Conservation (phyloP, 768 basidiomycete genomes). For the Tylopilus balloui region DNA sequence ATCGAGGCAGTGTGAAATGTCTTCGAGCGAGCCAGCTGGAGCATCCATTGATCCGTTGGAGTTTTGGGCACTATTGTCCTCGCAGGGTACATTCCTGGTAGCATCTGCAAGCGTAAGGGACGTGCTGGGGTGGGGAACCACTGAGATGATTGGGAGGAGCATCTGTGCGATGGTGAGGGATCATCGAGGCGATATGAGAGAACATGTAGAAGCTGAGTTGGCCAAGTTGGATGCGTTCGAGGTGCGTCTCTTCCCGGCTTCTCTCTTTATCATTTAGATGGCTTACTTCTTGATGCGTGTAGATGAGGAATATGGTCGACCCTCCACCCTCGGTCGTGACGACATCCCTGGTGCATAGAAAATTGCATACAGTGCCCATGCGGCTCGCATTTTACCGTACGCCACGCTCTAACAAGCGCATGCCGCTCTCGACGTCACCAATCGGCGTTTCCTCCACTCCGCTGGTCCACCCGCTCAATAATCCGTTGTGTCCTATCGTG, state of each 20-base stretch:
- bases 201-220: conserved; percentile 27
- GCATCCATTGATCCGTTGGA: conserved; percentile 24
- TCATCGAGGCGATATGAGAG: conserved; percentile 12
- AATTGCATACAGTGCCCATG: conserved; percentile 28
- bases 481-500: conserved; percentile 25
- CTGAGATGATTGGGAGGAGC: conserved; percentile 49
- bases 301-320: conserved; percentile 12
- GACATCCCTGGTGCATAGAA: conserved; percentile 38
- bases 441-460: background rate
- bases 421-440: conserved; percentile 1
- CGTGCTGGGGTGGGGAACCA: conserved; percentile 59
- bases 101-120: conserved; percentile 50
- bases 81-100: conserved; percentile 45
- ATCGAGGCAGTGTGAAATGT: background rate
- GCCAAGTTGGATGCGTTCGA: conserved; percentile 16
- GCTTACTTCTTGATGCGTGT: background rate
- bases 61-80: conserved; percentile 52
- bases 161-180: conserved; percentile 38
- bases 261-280: background rate
- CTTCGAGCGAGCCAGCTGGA: background rate
- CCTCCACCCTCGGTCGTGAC: conserved; percentile 19
- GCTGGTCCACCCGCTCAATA: conserved; percentile 14
- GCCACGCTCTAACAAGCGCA: conserved; percentile 7
- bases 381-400: conserved; percentile 39
- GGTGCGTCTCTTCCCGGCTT: conserved; percentile 7